Percentiles rank a stretch among this genome's conserved stretches.
phyloP scores from a whole-genome alignment of 129 eudicot genomes.

The Pulicaria dysenterica region DNA sequence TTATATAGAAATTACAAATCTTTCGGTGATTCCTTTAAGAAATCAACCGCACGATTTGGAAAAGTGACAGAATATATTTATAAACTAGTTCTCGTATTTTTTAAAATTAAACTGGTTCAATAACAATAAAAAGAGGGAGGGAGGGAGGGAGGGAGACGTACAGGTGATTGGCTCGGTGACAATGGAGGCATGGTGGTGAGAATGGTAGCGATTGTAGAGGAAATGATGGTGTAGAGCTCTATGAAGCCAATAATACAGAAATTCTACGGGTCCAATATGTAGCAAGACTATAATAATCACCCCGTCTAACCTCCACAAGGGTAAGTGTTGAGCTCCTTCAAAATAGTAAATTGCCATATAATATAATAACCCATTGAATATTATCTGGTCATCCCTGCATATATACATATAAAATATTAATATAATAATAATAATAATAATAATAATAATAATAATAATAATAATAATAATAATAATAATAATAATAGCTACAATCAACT shows the following conservation, averaged over 20 bases:
- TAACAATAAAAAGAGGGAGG: not conserved
- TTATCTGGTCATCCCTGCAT: slow-evolving; percentile 73
- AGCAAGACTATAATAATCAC: slow-evolving; percentile 41
- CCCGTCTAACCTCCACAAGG: slow-evolving; percentile 68
- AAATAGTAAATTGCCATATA: slow-evolving; percentile 32
- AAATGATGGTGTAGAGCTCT: slow-evolving; percentile 72
- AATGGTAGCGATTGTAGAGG: slow-evolving; percentile 76
- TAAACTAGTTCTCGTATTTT: no score
- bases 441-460: no score
- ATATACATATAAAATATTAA: not conserved
- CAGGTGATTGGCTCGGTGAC: slow-evolving; percentile 83
- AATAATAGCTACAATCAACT: no score
- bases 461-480: no score
- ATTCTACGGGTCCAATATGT: slow-evolving; percentile 62
- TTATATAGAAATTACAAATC: no score
- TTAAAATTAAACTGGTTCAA: not conserved
- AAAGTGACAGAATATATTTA: no score
- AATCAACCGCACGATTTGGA: no score
- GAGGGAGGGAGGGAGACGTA: slow-evolving; percentile 26
- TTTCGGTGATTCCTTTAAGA: not conserved
- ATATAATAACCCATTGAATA: slow-evolving; percentile 49
- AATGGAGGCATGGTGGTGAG: slow-evolving; percentile 78
- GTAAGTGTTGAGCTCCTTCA: slow-evolving; percentile 32
- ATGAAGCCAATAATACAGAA: slow-evolving; percentile 73
- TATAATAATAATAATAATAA: no score